Base-by-base conservation (phyloP, 2,329 filamentous ascomycete species). In the Ilyonectria mors-panacis region DNA sequence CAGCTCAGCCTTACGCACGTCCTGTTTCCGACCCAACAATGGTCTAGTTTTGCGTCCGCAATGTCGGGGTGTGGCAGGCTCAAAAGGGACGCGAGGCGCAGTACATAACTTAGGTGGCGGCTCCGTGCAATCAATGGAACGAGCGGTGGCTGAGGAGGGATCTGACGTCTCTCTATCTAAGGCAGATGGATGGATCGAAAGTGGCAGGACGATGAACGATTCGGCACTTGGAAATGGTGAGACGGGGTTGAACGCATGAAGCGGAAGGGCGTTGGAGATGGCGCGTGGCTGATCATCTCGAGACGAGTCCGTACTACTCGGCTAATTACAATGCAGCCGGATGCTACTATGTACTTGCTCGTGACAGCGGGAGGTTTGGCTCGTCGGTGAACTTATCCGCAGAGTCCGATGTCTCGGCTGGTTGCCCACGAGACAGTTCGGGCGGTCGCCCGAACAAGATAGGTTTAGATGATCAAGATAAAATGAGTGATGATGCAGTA, bases 1-100 rank as follows among this genome's bases (percentile, higher is more conserved):
- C 54, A 67, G 59, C 55, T 64, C 55, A 64, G 55, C 60, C 65
- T 67, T 55, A 59, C 35, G 51, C 63, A 57, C 50, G 57, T 57
- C 54, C 44, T 39, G 28, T 44, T 37, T 50, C 42, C 39, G 47
- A 28, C 6, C n/a, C 13, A 2, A 23, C 45, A 9, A 5, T 19
- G 42, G 17, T n/a, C 17, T 28, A 13, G 23, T 50, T 50, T n/a
- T 17, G 48, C 30, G 26, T 33, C 7, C 17, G 8, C 23, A 13
- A 28, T 13, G 47, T 9, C 15, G 47, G 30, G 30, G 35, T 53
- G 50, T 53, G 50, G n/a, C 50, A 35, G n/a, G n/a, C 10, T 6
- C 10, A 17, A 37, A 6, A 33, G n/a, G 30, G 28, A 12, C 47
- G 6, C 10, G 50, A 53, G 28, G 48, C 44, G 44, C 48, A 28